Base-by-base conservation (phyloP, 768 basidiomycete species). In the Agaricus subrufescens region DNA sequence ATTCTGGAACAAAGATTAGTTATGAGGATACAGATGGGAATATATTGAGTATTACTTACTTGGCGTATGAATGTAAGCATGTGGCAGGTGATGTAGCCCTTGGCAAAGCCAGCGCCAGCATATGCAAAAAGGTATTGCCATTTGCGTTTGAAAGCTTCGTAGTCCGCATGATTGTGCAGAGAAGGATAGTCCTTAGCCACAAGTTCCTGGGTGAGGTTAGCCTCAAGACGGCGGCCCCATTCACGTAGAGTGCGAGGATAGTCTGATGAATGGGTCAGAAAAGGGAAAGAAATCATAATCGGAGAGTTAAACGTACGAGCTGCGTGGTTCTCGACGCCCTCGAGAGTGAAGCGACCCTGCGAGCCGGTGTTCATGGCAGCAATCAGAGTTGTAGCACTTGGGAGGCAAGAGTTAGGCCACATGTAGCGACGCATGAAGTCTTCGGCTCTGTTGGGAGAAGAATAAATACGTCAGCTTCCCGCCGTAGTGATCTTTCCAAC, bases 181-280 rank as follows among this genome's bases (percentile, higher is more conserved):
- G 76, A 73, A 5, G 88, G 87, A 64, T 87, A 83, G 56, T 84
- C 83, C 58, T 73, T 73, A 39, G 77, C 61, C 43, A 89, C 75
- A 53, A 78, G 60, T 12, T 85, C 84, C 60, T 84, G 85, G 10
- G 75, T 73, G 42, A 85, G 66, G 65, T 88, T 88, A 46, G 73
- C 71, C 57, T 86, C 84, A 56, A 95, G 83, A 30, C 91, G 82
- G 30, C 86, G 77, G 30, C 84, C 84, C 94, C 94, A 96, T 73
- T 93, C 91, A 50, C 93, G 84, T n/a, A 96, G 80, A 27, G 94
- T 96, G 49, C 93, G 86, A 30, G 94, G 91, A 72, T 96, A 93
- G 66, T 93, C 84, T 82, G 52, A 26, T 19, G 6, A 43, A 46
- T 14, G 10, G 64, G 44, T 42, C 43, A 42, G 31, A 51, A 37